Base-by-base conservation (phyloP, 495 filamentous ascomycete genomes). In the Tetracladium setigerum region DNA sequence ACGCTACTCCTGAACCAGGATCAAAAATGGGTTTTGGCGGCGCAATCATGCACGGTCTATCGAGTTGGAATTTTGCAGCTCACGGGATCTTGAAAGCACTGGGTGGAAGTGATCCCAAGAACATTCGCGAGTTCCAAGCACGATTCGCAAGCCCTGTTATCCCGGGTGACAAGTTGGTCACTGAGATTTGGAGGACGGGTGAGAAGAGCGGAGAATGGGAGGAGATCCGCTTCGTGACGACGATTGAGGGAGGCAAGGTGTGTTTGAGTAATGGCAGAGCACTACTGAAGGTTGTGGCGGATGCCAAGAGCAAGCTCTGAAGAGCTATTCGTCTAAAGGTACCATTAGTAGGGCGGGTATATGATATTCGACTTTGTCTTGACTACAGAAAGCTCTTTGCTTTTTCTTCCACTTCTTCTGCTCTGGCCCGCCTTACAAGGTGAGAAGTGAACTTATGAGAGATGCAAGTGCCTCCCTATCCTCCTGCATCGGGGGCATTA, bases 11-110 rank as follows among this genome's bases (percentile, higher is more conserved):
- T 11, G 84, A 84, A 63, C 86, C 89, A 0, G 87, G 88, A 36
- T 66, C 74, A 64, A 84, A 87, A 69, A 91, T 95, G 86, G 87
- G 89, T 19, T 95, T 94, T 59, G 86, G 86, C 4, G 88, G 89
- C 34, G 75, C 78, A 47, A 95, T 94, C 59, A 89, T 94, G 61
- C 89, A 95, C 65, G 89, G 89, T 22, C 68, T 95, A 22, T 94
- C 78, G 65, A 85, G 80, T 48, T 94, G 84, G 82, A 95, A 94
- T 64, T 73, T 79, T 41, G 72, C 86, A 1, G 77, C 75, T n/a
- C 88, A 92, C 57, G 82, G 70, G n/a, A 62, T 95, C 38, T 68
- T 94, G 27, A 69, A 83, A 57, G 68, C 71, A 41, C 65, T 95
- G 9, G 87, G 89, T 19, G 83, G 74, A 5, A 85, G 83, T 59